Base-by-base conservation (phyloP, 2,329 filamentous ascomycete species). In the Fonsecaea nubica region DNA sequence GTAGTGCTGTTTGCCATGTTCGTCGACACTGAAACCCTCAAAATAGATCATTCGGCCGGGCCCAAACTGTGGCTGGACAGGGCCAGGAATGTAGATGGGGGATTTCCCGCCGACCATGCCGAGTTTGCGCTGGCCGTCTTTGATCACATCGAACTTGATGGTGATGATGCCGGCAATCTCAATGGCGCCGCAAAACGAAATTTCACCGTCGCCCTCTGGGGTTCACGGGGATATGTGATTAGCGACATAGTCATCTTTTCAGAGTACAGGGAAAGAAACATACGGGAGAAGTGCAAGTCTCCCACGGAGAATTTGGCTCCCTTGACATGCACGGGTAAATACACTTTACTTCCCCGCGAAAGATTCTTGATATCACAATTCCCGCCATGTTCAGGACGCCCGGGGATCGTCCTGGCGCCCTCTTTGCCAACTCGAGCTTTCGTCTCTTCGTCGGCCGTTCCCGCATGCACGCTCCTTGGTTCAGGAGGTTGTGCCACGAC, bases 111-210 rank as follows among this genome's bases (percentile, higher is more conserved):
- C 68, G 30, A 70, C 68, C 80, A 96, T 89, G 0, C 85, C 89
- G 60, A 96, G 80, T 38, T 92, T 85, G 53, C 83, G 83, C 75
- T 96, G 85, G 21, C 93, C 93, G 70, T 87, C 85, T 77, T 95
- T 96, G 83, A 97, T 89, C 15, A 97, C 90, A 58, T 87, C 89
- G 82, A 96, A 93, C 74, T 95, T 96, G 78, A 97, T 86, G 2
- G 93, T 97, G 72, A 97, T 96, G 52, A 92, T 83, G 4, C 93
- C 93, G 0, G 93, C 92, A 91, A 97, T 97, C 78, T 97, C 93
- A 73, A 97, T 97, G 5, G 93, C 93, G 21, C 90, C 90, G 70
- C 90, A 93, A 76, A 93, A 97, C 2, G 89, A 92, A 66, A 97
- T 96, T 76, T 97, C 93, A 6, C 93, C 93, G 75, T 97, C 93